Conservation (phyloP, 2,329 filamentous ascomycete genomes). For the Fonsecaea pugnacius region DNA sequence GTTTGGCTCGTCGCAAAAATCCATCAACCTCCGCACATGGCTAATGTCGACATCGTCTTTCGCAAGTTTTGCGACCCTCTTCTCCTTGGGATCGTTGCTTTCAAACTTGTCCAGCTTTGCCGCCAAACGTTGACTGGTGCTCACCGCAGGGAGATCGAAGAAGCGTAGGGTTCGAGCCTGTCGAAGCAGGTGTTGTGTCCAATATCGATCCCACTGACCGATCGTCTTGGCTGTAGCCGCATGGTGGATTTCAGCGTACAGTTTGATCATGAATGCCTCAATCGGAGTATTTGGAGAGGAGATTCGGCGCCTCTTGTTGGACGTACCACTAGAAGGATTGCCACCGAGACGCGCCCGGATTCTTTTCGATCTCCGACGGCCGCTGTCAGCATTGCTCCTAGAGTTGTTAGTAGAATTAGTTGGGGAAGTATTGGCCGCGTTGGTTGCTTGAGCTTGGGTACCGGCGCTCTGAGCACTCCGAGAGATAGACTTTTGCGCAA, state of each 20-base stretch:
- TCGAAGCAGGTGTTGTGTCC: slow-evolving; percentile 8
- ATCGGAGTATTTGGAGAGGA: neutral
- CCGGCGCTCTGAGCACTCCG: neutral
- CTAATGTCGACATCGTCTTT: slow-evolving; percentile 10
- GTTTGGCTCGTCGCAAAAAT: slow-evolving; percentile 18
- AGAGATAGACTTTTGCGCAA: neutral
- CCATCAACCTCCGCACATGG: slow-evolving; percentile 11
- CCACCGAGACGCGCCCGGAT: neutral
- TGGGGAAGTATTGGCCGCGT: neutral
- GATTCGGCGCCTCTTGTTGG: neutral
- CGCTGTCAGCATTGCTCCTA: neutral
- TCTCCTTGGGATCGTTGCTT: neutral
- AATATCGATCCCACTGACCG: neutral
- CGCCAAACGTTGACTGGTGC: neutral
- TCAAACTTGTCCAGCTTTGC: slow-evolving; percentile 4
- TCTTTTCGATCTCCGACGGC: neutral
- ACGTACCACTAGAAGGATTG: neutral
- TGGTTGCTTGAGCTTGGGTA: neutral
- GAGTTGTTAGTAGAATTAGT: neutral
- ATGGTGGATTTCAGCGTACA: slow-evolving; percentile 22
- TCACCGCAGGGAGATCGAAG: slow-evolving; percentile 4
- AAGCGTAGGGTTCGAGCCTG: slow-evolving; percentile 14
- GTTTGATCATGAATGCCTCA: slow-evolving; percentile 14
- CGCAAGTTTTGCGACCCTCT: slow-evolving; percentile 8
- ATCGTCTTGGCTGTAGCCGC: slow-evolving; percentile 1